Evolutionary conservation across 2,329 filamentous ascomycete species (phyloP), one percentile per base, ranked within the genome.

Genomic region (Fusarium neocosmosporiellum): DNA sequence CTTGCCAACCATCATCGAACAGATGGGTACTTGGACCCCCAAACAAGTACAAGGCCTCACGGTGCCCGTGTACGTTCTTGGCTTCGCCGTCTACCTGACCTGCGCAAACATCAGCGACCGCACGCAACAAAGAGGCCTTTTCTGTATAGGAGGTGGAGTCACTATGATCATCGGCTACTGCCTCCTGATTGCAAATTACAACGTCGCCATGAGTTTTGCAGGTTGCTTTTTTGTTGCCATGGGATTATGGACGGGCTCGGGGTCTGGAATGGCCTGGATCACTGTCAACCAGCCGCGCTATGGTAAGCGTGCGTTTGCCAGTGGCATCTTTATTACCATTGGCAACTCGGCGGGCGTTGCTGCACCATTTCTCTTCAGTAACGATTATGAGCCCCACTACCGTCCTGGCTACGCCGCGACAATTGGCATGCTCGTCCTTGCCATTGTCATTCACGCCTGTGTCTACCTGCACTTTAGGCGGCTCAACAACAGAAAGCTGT

Each of bases 61-160:
- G 11, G 59, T 62, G 16, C 59, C 59, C 13, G 59, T 62, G 18
- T 62, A 62, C 36, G 59, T 41, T 24, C 43, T 62, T 24, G 59
- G 59, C 4, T 62, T 62, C 22, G 43, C 33, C 59, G 43, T 53
- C 7, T 62, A 62, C 46, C 59, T 62, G 27, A 31, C 20, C 31
- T 62, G 59, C 34, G 59, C 59, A 33, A 53, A 62, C 22, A 62
- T 62, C 59, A 62, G 59, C n/a, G 59, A 62, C 34, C 59, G 59
- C 59, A 62, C 43, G 11, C 59, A 62, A 11, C 59, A 62, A 18
- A 53, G 59, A 41, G 59, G 59, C 11, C 43, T 62, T 29, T 62
- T 62, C 33, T 62, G 59, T 13, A 62, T 62, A n/a, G 59, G 18
- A 11, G 59, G 59, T 22, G 59, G 59, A 18, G 13, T 62, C 16